Evolutionary conservation across 2,329 filamentous ascomycete genomes (phyloP), one percentile per base, ranked within the genome.

Genomic region (Westerdykella sp.): DNA sequence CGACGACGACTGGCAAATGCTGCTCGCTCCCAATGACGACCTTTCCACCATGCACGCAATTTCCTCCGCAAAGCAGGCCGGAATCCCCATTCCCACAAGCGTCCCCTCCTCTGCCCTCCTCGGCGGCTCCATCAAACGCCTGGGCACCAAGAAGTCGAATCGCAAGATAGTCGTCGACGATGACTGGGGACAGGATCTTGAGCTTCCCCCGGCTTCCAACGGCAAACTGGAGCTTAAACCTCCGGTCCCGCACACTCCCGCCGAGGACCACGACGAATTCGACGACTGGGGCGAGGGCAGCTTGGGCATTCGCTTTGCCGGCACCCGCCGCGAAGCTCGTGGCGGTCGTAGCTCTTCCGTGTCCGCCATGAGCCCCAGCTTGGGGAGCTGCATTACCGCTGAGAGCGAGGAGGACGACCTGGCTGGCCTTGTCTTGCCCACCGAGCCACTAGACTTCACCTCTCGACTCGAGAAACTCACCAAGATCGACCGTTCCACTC

Each of bases 341-440:
- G 90, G 87, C 39, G 82, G 83, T 57, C 82, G 87, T 57, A 93
- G 87, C 70, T 95, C 89, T 1, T 91, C 88, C 14, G 81, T 84
- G 30, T 95, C 90, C 32, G 87, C 87, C 22, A 78, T 96, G 65
- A 97, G 91, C 61, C 91, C 93, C 12, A 97, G 90, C 64, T 79
- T 95, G 43, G 87, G 89, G 15, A 97, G 91, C 66, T 93, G 87
- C 50, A 82, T 95, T 55, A 95, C 89, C 1, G 79, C 81, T 9
- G 93, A 96, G 70, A 97, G 90, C 60, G 91, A 96, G 61, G 90
- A 95, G 54, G 91, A 97, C 65, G 85, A 86, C 6, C 78, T 97
- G 47, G 87, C 93, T 47, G 91, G 91, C n/a, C 76, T 98, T 12
- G 74, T 95, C 15, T 74, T 97, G 14, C 93, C 93, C 0, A 77